These are phyloP conservation scores for Pascua guehoae DNA, from an alignment of 1,284 basidiomycete species.

Conservation along the genomic window DNA sequence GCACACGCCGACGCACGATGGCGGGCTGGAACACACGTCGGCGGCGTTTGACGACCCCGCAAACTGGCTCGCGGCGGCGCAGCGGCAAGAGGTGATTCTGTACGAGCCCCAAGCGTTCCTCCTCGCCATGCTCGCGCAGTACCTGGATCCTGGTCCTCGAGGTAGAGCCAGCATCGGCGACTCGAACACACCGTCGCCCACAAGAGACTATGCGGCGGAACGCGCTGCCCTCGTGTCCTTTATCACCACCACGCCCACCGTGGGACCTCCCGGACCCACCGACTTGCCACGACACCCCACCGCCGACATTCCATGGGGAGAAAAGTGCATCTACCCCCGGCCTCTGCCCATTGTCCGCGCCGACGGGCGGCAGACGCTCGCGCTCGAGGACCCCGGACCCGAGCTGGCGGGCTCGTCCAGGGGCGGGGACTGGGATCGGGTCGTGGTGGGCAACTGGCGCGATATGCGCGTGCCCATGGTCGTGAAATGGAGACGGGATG, in stretches of 20 bases:
- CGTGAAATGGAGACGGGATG: too few species aligned
- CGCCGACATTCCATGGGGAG: conserved; percentile 8
- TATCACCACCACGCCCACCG: conserved; percentile 7
- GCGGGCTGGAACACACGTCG: conserved; percentile 18
- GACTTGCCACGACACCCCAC: conserved; percentile 2
- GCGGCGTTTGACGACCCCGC: conserved; percentile 2
- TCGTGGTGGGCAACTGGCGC: conserved; percentile 9
- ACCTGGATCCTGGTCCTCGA: neutral
- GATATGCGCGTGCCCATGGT: too few species aligned
- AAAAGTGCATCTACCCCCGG: conserved; percentile 14
- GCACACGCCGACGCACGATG: conserved; percentile 9
- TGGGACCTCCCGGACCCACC: too few species aligned
- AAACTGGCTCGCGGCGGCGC: conserved; percentile 7
- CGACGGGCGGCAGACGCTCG: conserved; percentile 6
- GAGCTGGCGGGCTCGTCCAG: conserved; percentile 9
- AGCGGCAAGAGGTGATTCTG: conserved; percentile 8
- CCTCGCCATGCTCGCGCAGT: conserved; percentile 10
- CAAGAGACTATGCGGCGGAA: conserved; percentile 8
- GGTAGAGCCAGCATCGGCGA: too few species aligned
- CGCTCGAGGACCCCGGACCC: conserved; percentile 12
- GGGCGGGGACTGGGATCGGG: conserved; percentile 15
- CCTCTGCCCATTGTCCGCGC: neutral
- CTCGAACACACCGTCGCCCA: neutral
- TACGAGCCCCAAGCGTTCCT: conserved; percentile 19
- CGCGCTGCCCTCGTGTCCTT: conserved; percentile 5